Conservation (phyloP, 2,329 filamentous ascomycete species). For the Piedraia hortae region DNA sequence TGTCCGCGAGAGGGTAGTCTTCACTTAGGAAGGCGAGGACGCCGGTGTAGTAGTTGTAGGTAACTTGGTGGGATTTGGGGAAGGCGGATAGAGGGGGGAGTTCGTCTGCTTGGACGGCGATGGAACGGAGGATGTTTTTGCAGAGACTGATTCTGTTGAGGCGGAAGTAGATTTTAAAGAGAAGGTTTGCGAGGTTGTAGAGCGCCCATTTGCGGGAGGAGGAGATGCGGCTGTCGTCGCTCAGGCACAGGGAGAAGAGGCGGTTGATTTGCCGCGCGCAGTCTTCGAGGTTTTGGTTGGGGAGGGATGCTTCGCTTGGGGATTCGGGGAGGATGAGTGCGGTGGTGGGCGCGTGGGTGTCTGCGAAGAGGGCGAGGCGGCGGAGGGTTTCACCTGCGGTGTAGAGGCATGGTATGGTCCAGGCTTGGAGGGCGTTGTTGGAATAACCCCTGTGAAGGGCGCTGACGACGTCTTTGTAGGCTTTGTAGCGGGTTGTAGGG, state of each 20-base stretch:
- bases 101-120: constrained; percentile 41
- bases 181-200: constrained; percentile 76
- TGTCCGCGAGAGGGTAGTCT: constrained; percentile 63
- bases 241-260: constrained; percentile 73
- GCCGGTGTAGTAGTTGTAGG: constrained; percentile 87
- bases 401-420: constrained; percentile 83
- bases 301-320: constrained; percentile 45
- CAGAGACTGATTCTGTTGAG: constrained; percentile 72
- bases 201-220: constrained; percentile 67
- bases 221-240: constrained; percentile 28
- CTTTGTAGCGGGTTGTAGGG: constrained; percentile 52
- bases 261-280: constrained; percentile 73
- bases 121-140: constrained; percentile 64
- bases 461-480: constrained; percentile 66
- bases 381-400: constrained; percentile 64
- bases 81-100: constrained; percentile 58
- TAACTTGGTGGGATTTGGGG: constrained; percentile 72
- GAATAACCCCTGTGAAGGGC: constrained; percentile 58
- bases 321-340: constrained; percentile 54
- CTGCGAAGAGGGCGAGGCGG: constrained; percentile 71
- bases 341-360: constrained; percentile 33
- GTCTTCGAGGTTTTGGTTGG: constrained; percentile 69
- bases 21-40: constrained; percentile 88
- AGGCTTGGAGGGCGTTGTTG: constrained; percentile 48
- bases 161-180: constrained; percentile 92